Base-by-base conservation (phyloP, 2,329 filamentous ascomycete genomes). In the Penicillium sp. region DNA sequence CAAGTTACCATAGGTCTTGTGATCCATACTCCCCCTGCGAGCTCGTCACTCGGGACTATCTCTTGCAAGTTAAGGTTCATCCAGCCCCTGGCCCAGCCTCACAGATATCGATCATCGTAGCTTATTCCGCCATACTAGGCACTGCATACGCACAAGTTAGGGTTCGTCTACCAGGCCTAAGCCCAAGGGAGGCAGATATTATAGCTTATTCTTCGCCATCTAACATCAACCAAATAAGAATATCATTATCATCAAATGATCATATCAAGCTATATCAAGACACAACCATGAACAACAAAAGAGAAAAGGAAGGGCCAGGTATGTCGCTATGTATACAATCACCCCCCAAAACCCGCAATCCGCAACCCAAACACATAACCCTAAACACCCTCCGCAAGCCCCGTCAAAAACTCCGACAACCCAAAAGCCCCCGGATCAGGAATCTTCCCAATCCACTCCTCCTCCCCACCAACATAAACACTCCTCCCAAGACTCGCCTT, bases 331-430 rank as follows among this genome's bases (percentile, higher is more conserved):
- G 19, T 35, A 43, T 27, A 27, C 39, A 33, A 50, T 15, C 25
- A 27, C 35, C 15, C 31, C n/a, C 33, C 17, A 25, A 49, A 19
- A 5, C 25, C 17, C 41, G 12, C 12, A 33, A 33, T 12, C 29
- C 29, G 10, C 10, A 13, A 6, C 29, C 29, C 29, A 31, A 31
- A 33, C 5, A 15, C 31, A 33, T 15, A 25, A 31, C 13, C 27
- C 73, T 72, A 67, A 70, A 71, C 47, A 35, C 73, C 80, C 65
- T 85, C 83, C 53, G 89, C 88, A 68, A 97, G 71, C 0, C 93
- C 94, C 44, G 83, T 78, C 76, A 97, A 88, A 77, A 99, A 93
- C 73, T 88, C 86, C 35, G 89, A 88, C 64, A 97, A 86, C n/a
- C 94, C 94, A 58, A 85, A 82, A 6, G 88, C 88, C 29, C 88